Evolutionary conservation across 2,329 filamentous ascomycete species (phyloP).

Genomic region (Colletotrichum simmondsii): DNA sequence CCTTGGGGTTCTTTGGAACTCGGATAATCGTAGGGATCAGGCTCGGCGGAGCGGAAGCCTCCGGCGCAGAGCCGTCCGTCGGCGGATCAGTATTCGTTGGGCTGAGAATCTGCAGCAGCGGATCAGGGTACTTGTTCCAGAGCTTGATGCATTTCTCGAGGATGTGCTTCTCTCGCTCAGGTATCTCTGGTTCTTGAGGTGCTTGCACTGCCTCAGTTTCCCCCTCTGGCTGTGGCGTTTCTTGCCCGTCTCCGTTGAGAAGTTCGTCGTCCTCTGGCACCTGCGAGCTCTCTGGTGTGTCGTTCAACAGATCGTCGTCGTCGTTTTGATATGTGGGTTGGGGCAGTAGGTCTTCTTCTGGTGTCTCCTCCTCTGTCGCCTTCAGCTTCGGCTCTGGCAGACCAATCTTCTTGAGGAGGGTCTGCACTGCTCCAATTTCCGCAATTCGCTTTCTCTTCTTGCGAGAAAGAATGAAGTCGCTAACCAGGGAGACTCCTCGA

Average conservation of each 20-base stretch:
- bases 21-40: conserved; percentile 82
- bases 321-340: conserved; percentile 57
- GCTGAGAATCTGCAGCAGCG: conserved; percentile 65
- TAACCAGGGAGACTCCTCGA: conserved; percentile 88
- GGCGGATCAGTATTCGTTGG: conserved; percentile 76
- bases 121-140: conserved; percentile 72
- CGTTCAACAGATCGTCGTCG: conserved; percentile 68
- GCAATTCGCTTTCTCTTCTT: conserved; percentile 79
- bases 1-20: conserved; percentile 81
- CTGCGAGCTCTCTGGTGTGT: conserved; percentile 65
- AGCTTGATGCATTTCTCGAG: conserved; percentile 69
- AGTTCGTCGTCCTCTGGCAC: conserved; percentile 46
- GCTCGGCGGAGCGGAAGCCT: conserved; percentile 64
- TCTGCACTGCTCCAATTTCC: conserved; percentile 82
- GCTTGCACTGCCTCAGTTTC: conserved; percentile 37
- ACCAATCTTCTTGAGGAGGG: conserved; percentile 70
- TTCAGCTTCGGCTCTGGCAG: conserved; percentile 53
- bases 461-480: conserved; percentile 82
- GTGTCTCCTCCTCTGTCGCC: conserved; percentile 46
- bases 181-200: conserved; percentile 47
- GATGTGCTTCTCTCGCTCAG: conserved; percentile 57
- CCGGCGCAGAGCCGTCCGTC: conserved; percentile 65
- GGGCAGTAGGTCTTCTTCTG: conserved; percentile 47
- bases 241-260: conserved; percentile 36
- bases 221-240: conserved; percentile 39